phyloP scores from a whole-genome alignment of 2,329 filamentous ascomycete species.

The Drechslerella stenobrocha region DNA sequence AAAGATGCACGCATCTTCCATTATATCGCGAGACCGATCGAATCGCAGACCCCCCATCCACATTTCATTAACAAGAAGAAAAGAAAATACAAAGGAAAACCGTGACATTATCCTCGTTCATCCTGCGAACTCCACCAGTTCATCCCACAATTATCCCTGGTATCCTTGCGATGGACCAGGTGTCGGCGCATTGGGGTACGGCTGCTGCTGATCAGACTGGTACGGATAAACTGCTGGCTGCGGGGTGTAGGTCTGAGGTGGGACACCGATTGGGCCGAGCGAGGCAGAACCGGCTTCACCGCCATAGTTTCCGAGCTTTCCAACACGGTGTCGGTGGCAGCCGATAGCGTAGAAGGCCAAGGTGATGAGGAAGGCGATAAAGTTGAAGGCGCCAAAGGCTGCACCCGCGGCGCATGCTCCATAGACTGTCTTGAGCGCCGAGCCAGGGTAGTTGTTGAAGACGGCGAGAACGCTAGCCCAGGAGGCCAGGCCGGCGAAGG shows the following conservation, averaged over 20 bases:
- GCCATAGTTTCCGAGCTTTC: slow-evolving; percentile 16
- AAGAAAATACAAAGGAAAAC: no score
- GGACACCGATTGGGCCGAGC: slow-evolving; percentile 36
- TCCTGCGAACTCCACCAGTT: no score
- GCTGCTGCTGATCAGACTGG: slow-evolving; percentile 30
- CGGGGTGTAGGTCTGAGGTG: slow-evolving; percentile 12
- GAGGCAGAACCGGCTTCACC: slow-evolving; percentile 31
- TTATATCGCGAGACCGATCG: no score
- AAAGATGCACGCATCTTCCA: no score
- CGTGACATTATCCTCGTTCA: no score
- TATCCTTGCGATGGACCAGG: slow-evolving; percentile 41
- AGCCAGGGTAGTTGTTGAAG: background rate
- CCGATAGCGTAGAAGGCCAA: slow-evolving; percentile 44
- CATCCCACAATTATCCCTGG: slow-evolving; percentile 13
- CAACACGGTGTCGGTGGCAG: slow-evolving; percentile 33
- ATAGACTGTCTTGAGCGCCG: slow-evolving; percentile 16
- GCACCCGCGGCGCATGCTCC: slow-evolving; percentile 43
- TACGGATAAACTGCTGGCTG: slow-evolving; percentile 24
- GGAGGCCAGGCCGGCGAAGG: slow-evolving; percentile 41
- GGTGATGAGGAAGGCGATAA: slow-evolving; percentile 37
- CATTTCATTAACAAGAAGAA: background rate
- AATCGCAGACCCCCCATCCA: no score
- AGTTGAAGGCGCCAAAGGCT: slow-evolving; percentile 46
- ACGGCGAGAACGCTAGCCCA: slow-evolving; percentile 26
- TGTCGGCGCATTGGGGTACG: slow-evolving; percentile 43